These are phyloP conservation scores for Agrostemma githago DNA, from an alignment of 148 eudicot genomes.

Conservation along the genomic window DNA sequence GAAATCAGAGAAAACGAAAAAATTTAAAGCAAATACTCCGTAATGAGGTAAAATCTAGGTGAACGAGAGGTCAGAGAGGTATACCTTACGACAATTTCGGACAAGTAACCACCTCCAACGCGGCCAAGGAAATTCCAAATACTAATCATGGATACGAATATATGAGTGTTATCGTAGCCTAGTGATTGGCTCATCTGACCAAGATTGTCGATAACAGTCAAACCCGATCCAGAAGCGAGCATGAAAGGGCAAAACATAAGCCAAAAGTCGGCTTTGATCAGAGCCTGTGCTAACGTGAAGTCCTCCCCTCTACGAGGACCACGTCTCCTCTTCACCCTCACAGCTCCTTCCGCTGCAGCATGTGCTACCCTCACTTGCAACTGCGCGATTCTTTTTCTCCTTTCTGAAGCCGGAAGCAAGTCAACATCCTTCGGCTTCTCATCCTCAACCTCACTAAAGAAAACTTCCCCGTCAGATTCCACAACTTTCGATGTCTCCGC, in stretches of 20 bases:
- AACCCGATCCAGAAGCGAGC: constrained; percentile 91
- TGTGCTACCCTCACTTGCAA: constrained; percentile 68
- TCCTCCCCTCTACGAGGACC: constrained; percentile 94
- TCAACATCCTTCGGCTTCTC: constrained; percentile 70
- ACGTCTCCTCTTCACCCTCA: constrained; percentile 72
- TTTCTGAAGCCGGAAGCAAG: constrained; percentile 63
- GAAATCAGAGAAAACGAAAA: constrained; percentile 3
- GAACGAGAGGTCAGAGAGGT: constrained; percentile 2
- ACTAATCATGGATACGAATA: constrained; percentile 95
- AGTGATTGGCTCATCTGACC: constrained; percentile 96
- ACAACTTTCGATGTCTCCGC: constrained; percentile 34
- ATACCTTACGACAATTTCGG: constrained; percentile 84
- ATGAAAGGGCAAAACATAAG: constrained; percentile 76
- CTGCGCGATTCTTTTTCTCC: constrained; percentile 68
- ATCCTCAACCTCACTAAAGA: constrained; percentile 82
- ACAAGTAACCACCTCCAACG: constrained; percentile 90
- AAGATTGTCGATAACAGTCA: constrained; percentile 91
- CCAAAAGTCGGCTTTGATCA: constrained; percentile 95
- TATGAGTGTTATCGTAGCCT: constrained; percentile 69
- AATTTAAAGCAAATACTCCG: too few relatives aligned
- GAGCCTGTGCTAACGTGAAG: constrained; percentile 74
- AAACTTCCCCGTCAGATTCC: constrained; percentile 49
- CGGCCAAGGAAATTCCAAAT: constrained; percentile 98
- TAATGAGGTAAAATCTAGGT: constrained; percentile 1
- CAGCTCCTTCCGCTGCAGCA: constrained; percentile 93